Evolutionary conservation across 1,284 basidiomycete genomes (phyloP), one percentile per base, ranked within the genome.

Genomic region (Heimioporus punctisporus): DNA sequence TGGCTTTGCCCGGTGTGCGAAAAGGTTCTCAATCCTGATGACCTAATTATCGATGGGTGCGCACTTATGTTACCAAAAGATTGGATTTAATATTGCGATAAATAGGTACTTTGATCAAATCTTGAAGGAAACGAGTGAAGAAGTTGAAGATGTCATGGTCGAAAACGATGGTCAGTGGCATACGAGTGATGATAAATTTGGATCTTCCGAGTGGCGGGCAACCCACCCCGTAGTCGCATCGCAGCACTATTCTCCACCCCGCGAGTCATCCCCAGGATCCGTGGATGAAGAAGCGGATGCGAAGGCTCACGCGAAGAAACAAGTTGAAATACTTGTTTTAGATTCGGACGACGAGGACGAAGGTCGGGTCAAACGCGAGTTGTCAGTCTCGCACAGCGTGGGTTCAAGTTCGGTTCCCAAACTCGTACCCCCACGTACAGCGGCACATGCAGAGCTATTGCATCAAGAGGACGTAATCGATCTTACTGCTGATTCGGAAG

Each of bases 1-100:
- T 99, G 94, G 92, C 73, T 90, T 40, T 99, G 97, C 71, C 97
- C 97, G n/a, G 89, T 95, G 39, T 99, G 97, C 73, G 93, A 93
- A 70, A 88, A 85, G 65, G 76, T 79, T 30, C 73, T 99, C 52
- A 84, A 88, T 59, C 77, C 85, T 14, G 89, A 92, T 39, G 93
- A 98, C 55, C 74, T 99, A 30, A 88, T 97, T 48, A 82, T 97
- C 57, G 97, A 99, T 69, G 95, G 93, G 91, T 96, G 72, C 58
- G 88, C 73, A 24, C 53, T 17, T 50, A 25, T 23, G 23, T 46
- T 50, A 15, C n/a, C n/a, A n/a, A n/a, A n/a, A n/a, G n/a, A n/a
- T n/a, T n/a, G n/a, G n/a, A n/a, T n/a, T n/a, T n/a, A n/a, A n/a
- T n/a, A n/a, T n/a, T n/a, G n/a, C n/a, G n/a, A n/a, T n/a, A n/a